Evolutionary conservation across 768 basidiomycete genomes (phyloP).

Genomic region (Kockovaella imperatae): DNA sequence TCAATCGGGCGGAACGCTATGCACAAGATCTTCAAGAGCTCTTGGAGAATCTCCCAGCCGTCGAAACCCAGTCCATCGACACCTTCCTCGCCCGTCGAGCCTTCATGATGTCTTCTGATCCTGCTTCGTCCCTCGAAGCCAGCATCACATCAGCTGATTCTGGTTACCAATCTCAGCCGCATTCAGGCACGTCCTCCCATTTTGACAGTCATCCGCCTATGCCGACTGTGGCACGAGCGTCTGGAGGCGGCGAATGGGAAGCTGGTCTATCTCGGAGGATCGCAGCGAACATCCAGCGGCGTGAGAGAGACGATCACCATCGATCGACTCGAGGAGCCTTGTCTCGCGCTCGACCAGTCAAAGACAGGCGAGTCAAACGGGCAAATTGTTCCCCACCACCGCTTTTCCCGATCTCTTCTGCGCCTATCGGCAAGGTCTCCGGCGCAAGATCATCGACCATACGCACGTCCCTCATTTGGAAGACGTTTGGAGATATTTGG

Average conservation of each 20-base stretch:
- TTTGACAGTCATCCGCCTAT: constrained; percentile 5
- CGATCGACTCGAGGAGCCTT: too few species aligned
- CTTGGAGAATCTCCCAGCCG: not conserved
- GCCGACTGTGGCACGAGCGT: constrained; percentile 30
- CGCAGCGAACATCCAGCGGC: too few species aligned
- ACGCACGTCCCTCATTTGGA: too few species aligned
- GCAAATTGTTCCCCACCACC: too few species aligned
- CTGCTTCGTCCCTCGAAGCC: too few species aligned
- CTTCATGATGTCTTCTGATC: not conserved
- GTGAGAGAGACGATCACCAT: too few species aligned
- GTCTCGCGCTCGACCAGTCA: too few species aligned
- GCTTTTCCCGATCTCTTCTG: too few species aligned
- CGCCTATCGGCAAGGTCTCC: too few species aligned
- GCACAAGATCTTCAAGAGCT: not conserved
- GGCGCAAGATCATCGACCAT: too few species aligned
- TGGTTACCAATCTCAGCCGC: not conserved
- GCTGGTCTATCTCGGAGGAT: constrained; percentile 27
- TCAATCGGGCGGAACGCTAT: not conserved
- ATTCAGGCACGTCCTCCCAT: not conserved
- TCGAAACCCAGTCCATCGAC: not conserved
- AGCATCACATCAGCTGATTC: not conserved
- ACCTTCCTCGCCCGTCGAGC: not conserved
- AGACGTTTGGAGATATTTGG: too few species aligned
- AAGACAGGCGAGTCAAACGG: too few species aligned
- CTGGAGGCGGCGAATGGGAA: constrained; percentile 40